Evolutionary conservation across 2,329 filamentous ascomycete genomes (phyloP), one percentile per base, ranked within the genome.

Genomic region (Fusarium aywerte): DNA sequence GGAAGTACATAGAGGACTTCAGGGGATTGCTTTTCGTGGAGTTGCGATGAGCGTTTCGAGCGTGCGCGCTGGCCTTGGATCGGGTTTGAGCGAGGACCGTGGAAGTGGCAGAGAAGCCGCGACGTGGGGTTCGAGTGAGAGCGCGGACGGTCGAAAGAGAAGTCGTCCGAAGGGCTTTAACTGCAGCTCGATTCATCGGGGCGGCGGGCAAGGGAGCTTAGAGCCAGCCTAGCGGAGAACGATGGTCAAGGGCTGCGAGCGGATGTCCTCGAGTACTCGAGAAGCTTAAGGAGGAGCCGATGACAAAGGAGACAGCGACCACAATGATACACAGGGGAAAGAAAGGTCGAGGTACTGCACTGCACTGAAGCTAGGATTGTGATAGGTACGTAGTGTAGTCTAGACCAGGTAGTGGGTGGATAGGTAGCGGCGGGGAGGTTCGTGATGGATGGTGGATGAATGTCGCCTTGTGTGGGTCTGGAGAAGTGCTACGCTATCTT

Each of bases 1-100:
- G 89, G 75, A 90, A 80, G 79, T 91, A 90, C 91, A 95, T 94
- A 70, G 90, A 91, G 70, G 89, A 89, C 69, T 82, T 85, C 57
- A 91, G 81, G 57, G 86, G 82, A 66, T 80, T 79, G 76, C 73
- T 80, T 43, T 58, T 56, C 21, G 62, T 54, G 36, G 59, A 27
- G 5, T 55, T 68, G 35, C 58, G 68, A 33, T 59, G 60, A 79
- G 75, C 84, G 82, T 68, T 80, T 62, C 59, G 66, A 66, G 76
- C 82, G 78, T 79, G 80, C 65, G 81, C 80, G 69, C 74, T 65
- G 49, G 65, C 81, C 73, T 85, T 86, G 72, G 83, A 76, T 68
- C 88, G 79, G 76, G 84, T 87, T 73, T 75, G 88, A 76, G 87
- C 85, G 73, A 84, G 84, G 73, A 83, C 84, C 76, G 89, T 85